Evolutionary conservation across 2,329 filamentous ascomycete genomes (phyloP), one percentile per base, ranked within the genome.

Genomic region (Triangularia verruculosa): DNA sequence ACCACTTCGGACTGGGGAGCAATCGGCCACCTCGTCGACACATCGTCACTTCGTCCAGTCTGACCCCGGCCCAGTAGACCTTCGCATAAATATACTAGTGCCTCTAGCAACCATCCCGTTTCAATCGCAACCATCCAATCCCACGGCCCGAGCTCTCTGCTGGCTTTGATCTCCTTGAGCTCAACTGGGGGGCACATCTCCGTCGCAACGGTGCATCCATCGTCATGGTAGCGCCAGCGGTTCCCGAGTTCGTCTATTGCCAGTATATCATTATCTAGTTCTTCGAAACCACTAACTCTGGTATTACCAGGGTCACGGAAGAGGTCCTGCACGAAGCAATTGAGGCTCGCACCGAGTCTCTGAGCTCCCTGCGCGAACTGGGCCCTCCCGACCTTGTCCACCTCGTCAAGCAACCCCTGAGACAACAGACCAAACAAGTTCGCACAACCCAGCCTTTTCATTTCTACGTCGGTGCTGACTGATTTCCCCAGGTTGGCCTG

Each of bases 341-440:
- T 76, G 93, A 97, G 74, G 89, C 93, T 71, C 89, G 95, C 76
- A 96, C 94, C 71, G 95, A 99, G 74, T 91, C 91, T 52, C 85
- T 99, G 43, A 84, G 90, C 70, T 86, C 88, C 56, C 83, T 99
- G 67, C 90, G 95, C 74, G 95, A 99, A 83, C 86, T 99, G 63
- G 95, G 95, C 51, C 95, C 95, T 25, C 95, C 95, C 61, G 95
- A 99, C 78, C 85, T 99, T 27, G 94, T 98, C 43, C 95, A 99
- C 78, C 85, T 99, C 63, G 86, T 97, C 72, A 98, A 97, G 77
- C 85, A 87, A 72, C 80, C 82, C 59, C 77, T 83, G 56, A 80
- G 85, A 70, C 87, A 83, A 71, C 77, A 82, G 32, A 80, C 78
- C 57, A 87, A 85, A 73, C 85, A 84, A 74, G 83, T 85, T 74